Conservation (phyloP, 2,329 filamentous ascomycete species). For the Venturia effusa region DNA sequence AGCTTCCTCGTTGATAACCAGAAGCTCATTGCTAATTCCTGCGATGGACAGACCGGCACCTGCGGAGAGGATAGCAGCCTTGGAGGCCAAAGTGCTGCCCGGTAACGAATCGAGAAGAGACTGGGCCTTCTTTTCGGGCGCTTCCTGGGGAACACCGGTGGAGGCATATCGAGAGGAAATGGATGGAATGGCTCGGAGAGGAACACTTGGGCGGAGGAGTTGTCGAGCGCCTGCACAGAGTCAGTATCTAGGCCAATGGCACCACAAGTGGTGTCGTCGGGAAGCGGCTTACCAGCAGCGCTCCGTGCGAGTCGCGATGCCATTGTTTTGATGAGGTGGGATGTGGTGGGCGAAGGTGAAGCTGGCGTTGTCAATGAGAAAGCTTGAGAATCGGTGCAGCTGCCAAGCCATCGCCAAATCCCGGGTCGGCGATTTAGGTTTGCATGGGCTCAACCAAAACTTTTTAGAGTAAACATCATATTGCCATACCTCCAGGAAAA, state of each 20-base stretch:
- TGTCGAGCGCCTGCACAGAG: slow-evolving; percentile 58
- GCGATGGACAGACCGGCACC: slow-evolving; percentile 83
- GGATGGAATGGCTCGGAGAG: slow-evolving; percentile 64
- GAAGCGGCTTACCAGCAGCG: slow-evolving; percentile 68
- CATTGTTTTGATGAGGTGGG: slow-evolving; percentile 61
- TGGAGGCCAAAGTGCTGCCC: slow-evolving; percentile 84
- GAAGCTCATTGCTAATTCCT: slow-evolving; percentile 98
- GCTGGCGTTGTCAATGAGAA: slow-evolving; percentile 32
- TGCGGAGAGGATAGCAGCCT: slow-evolving; percentile 93
- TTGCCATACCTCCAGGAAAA: neutral
- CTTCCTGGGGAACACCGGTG: slow-evolving; percentile 62
- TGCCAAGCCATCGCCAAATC: slow-evolving; percentile 2
- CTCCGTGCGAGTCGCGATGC: slow-evolving; percentile 94
- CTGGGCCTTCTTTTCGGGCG: slow-evolving; percentile 94
- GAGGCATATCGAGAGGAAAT: slow-evolving; percentile 63
- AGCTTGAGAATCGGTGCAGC: neutral
- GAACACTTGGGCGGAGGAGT: slow-evolving; percentile 67
- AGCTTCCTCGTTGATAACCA: slow-evolving; percentile 98
- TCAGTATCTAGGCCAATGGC: slow-evolving; percentile 31
- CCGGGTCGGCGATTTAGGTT: neutral
- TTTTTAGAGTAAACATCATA: neutral
- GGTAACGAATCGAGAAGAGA: slow-evolving; percentile 89
- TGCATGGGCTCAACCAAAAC: neutral
- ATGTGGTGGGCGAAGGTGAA: slow-evolving; percentile 41
- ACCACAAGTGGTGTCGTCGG: slow-evolving; percentile 17